Evolutionary conservation across 371 early-diverging fungal genomes (phyloP), one percentile per base, ranked within the genome.

Genomic region (Dinochytrium kinnereticum): DNA sequence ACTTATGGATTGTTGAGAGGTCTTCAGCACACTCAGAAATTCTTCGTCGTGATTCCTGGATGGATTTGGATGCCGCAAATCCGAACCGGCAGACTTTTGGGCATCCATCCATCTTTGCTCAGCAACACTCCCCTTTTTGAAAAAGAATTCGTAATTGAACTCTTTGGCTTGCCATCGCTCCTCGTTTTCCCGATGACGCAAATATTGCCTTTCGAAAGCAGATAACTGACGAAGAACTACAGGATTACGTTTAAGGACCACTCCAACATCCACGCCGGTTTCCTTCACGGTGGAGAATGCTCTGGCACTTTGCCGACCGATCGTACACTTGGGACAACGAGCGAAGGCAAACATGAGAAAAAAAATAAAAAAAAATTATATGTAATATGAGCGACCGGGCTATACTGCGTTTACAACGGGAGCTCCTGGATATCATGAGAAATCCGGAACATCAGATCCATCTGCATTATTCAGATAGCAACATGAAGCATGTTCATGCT

Each of bases 101-200:
- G 88, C 88, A 26, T 86, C 85, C 53, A 90, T 86, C 78, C 79
- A 84, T 31, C 76, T 38, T 55, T 73, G 84, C 81, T 96, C 96
- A 33, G 91, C 91, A 3, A 91, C 81, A 37, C 92, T 90, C 17
- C 97, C 97, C 84, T 92, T 92, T 80, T 95, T 95, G 81, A 95
- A 94, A 80, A 93, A 95, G 75, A 95, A 94, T 36, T 92, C 93
- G 30, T 88, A 86, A 31, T 93, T 87, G 76, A 95, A 94, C 21
- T 88, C 80, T 26, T 77, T 64, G 34, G 78, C 34, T 5, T 38
- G 39, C 31, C 84, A 83, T 39, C 90, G 90, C 65, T 90, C 90
- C 24, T 91, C 82, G 72, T 86, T 86, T 76, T 92, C 91, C 74
- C 90, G 86, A 82, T 94, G 94, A 68, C 84, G 80, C 78, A 91